Base-by-base conservation (phyloP, 306 rosid species). In the Leucaena leucocephala region DNA sequence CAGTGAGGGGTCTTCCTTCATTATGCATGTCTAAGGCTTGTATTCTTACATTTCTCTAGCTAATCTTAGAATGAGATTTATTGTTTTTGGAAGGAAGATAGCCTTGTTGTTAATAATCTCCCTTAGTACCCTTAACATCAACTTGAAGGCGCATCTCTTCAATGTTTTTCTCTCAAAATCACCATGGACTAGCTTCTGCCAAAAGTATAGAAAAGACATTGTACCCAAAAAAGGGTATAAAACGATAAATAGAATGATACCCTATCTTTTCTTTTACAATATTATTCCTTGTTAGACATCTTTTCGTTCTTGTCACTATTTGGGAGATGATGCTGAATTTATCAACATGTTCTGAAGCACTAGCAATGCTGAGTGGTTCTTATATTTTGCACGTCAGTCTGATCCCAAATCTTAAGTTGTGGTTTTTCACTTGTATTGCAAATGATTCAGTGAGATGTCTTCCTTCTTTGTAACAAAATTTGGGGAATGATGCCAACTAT, bases 301-400 rank as follows among this genome's bases (percentile, higher is more conserved):
- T 27, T 36, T 9, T 62, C 63, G 10, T 80, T 36, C n/a, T 46
- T 27, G n/a, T 12, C 62, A 48, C 12, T 27, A 35, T 48, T 68
- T 79, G 78, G 87, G 87, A 76, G 36, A 57, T 76, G 87, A 80
- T 75, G 68, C 43, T 16, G 19, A 64, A 8, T 36, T 14, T 42
- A 27, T 42, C 6, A 10, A 19, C 27, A 16, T 16, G 7, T 66
- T 34, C 67, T 34, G 42, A 62, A 71, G 75, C 64, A 43, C 39
- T 27, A 62, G 36, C 72, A 6, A 46, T 85, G 83, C 76, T 70
- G 82, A 82, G 8, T 64, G 55, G 35, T 68, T 68, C 48, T 27
- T 27, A 27, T 27, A 27, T 27, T 27, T 27, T 27, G 27, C 27
- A 27, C 27, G 27, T 27, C 27, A 27, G 27, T 27, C 27, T 27